Percentiles rank a stretch among this genome's conserved stretches.
Evolutionary conservation across 1,284 basidiomycete genomes (phyloP).

Genomic region (Ceratobasidium sp.): DNA sequence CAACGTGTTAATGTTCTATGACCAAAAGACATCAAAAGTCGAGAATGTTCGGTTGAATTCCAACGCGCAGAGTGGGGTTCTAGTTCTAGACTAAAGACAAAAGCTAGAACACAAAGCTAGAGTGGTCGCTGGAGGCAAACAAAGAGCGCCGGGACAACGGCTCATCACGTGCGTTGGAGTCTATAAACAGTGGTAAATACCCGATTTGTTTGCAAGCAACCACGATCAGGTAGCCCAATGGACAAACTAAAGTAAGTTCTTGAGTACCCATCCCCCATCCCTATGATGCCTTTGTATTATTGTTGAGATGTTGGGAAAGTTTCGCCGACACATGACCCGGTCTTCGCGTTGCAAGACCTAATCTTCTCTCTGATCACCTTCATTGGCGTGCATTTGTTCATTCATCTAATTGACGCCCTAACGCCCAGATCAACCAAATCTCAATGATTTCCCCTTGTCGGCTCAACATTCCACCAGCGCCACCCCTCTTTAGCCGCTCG

Average conservation of each 20-base stretch:
- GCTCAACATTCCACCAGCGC: conserved; percentile 17
- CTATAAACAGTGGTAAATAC: no score
- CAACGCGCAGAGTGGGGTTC: no score
- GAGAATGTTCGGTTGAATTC: no score
- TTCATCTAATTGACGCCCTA: not conserved
- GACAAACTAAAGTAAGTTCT: no score
- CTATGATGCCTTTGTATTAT: not conserved
- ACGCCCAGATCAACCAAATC: not conserved
- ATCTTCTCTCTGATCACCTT: conserved; percentile 34
- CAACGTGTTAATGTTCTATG: conserved; percentile 13
- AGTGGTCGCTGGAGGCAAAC: no score
- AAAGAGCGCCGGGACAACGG: no score
- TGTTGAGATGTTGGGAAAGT: conserved; percentile 10
- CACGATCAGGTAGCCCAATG: no score
- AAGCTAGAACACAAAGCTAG: no score
- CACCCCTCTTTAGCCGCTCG: conserved; percentile 17
- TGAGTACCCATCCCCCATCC: not conserved
- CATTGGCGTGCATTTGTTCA: not conserved
- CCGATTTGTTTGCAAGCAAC: no score
- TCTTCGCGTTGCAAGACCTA: conserved; percentile 7
- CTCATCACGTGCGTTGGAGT: no score
- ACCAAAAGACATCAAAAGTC: no score
- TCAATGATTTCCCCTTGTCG: not conserved
- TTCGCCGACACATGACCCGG: conserved; percentile 21
- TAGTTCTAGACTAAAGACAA: no score